Evolutionary conservation across 805 yeast species (phyloP).

Genomic region (Starmerella bombi): DNA sequence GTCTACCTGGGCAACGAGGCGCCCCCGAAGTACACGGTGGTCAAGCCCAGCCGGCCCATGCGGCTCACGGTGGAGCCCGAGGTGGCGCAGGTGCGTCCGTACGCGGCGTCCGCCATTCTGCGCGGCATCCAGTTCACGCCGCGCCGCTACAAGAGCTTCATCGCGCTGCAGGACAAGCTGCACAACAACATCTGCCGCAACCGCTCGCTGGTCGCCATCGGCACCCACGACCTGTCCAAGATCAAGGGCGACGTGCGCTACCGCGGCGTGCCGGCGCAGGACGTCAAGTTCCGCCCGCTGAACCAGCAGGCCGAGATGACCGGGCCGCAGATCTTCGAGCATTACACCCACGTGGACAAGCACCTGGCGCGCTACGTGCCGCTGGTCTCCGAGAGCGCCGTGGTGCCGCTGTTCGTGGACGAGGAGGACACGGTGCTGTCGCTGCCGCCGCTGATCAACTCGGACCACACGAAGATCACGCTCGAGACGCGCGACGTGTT

Average conservation of each 20-base stretch:
- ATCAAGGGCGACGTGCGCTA: conserved; percentile 73
- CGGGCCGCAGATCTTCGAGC: conserved; percentile 72
- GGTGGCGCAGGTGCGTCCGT: conserved; percentile 69
- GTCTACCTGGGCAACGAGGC: conserved; percentile 62
- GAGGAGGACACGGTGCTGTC: conserved; percentile 66
- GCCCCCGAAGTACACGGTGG: conserved; percentile 55
- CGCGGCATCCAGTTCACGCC: conserved; percentile 71
- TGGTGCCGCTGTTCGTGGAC: conserved; percentile 82
- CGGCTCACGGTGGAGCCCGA: conserved; percentile 63
- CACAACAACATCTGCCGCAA: conserved; percentile 94
- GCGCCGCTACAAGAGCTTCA: conserved; percentile 84
- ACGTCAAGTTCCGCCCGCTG: conserved; percentile 42
- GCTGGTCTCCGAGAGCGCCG: conserved; percentile 77
- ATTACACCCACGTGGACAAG: conserved; percentile 71
- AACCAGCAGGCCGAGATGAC: conserved; percentile 39
- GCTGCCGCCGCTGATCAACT: conserved; percentile 93
- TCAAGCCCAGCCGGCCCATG: conserved; percentile 46
- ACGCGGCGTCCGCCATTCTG: conserved; percentile 87
- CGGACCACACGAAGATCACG: conserved; percentile 78
- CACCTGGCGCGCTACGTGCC: conserved; percentile 80
- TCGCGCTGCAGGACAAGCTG: conserved; percentile 87
- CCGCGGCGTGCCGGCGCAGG: conserved; percentile 69
- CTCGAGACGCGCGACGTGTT: conserved; percentile 76
- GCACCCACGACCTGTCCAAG: conserved; percentile 88
- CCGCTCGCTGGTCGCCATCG: conserved; percentile 94